Evolutionary conservation across 2,329 filamentous ascomycete species (phyloP), one percentile per base, ranked within the genome.

Genomic region (Cercospora janseana): DNA sequence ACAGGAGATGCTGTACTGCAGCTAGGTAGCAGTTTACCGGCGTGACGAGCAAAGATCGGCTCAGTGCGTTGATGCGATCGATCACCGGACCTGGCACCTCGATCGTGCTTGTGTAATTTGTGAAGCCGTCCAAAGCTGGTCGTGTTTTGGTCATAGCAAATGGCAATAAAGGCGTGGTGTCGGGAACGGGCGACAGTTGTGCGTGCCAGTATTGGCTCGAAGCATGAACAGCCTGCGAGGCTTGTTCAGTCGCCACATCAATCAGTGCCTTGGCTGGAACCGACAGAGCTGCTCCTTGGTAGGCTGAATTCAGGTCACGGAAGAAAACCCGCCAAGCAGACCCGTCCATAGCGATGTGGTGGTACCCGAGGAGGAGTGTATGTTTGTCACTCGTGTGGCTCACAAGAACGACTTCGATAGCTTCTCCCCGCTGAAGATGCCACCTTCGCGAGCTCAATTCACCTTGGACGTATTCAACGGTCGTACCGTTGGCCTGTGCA

Each of bases 21-120:
- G 66, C 62, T 3, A 74, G 59, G 54, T 69, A 65, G 53, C 72
- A 66, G 43, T 72, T 66, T 42, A 70, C 67, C 2, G 50, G 13
- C 6, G 56, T 58, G 18, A 51, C 40, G 3, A 49, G 37, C 10
- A 52, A 45, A 23, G 47, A 35, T 27, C 48, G 40, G 43, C 50
- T 48, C 13, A 42, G 21, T 9, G 8, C 9, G 18, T 51, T 52
- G 45, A 58, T 54, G 13, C 50, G 49, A 15, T 51, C 34, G 5
- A 23, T 47, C 10, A 44, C 29, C 9, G 18, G 7, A 12, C 41
- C 48, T 4, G 45, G 44, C 4, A 54, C 16, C 10, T 48, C 27
- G 13, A 16, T 24, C 5, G 46, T 23, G 10, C 27, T 44, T 13
- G 24, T 52, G 16, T 54, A 40, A 9, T 53, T 53, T n/a, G 21